Percentiles rank a stretch among this genome's conserved stretches.
These are phyloP conservation scores for Zalerion maritima DNA, from an alignment of 495 filamentous ascomycete species.

Conservation along the genomic window DNA sequence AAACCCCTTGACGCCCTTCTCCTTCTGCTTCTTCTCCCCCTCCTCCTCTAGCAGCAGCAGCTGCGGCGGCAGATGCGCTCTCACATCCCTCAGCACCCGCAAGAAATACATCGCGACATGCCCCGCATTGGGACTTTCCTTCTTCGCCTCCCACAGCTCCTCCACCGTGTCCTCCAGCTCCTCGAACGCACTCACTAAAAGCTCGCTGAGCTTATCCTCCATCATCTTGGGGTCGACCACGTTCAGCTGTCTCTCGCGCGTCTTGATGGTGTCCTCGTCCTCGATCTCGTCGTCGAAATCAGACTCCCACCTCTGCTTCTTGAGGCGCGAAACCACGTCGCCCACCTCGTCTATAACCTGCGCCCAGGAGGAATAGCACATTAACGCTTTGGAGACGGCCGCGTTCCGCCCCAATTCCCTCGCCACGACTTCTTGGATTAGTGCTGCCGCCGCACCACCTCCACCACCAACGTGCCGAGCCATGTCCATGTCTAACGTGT, in stretches of 20 bases:
- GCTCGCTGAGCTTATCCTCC: constrained; percentile 41
- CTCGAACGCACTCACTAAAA: constrained; percentile 42
- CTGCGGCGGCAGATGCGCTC: constrained; percentile 44
- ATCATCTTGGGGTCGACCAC: constrained; percentile 57
- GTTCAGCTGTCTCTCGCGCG: constrained; percentile 46
- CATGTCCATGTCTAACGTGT: constrained; percentile 30
- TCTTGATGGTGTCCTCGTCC: constrained; percentile 58
- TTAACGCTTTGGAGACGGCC: constrained; percentile 41
- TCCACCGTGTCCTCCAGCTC: constrained; percentile 42
- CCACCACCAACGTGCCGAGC: too few species aligned
- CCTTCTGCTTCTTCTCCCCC: constrained; percentile 11
- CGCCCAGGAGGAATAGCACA: constrained; percentile 54
- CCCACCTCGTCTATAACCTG: constrained; percentile 44
- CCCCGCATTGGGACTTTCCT: constrained; percentile 28
- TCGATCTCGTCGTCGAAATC: constrained; percentile 58
- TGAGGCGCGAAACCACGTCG: constrained; percentile 49
- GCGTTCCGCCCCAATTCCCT: constrained; percentile 50
- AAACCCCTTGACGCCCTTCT: constrained; percentile 26
- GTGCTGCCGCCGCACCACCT: constrained; percentile 25
- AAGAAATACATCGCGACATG: constrained; percentile 56
- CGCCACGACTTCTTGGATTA: constrained; percentile 29
- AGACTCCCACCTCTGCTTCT: constrained; percentile 58
- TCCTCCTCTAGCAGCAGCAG: constrained; percentile 16
- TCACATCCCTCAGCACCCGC: constrained; percentile 60
- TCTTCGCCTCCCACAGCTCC: constrained; percentile 27